phyloP scores from a whole-genome alignment of 2,329 filamentous ascomycete species.

The Sporothrix globosa region DNA sequence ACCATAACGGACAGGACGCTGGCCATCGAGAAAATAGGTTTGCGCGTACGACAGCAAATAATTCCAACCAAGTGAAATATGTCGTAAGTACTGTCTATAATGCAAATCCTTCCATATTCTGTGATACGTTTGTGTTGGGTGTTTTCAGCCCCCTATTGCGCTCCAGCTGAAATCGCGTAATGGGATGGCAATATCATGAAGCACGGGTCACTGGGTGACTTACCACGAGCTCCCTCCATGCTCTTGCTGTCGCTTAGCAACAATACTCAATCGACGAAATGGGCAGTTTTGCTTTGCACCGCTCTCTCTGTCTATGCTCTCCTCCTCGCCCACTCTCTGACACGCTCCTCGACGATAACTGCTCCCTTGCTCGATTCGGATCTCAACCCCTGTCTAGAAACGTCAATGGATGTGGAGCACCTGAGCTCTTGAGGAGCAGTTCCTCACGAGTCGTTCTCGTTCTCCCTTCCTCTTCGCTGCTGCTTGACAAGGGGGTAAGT shows the following conservation, averaged over 20 bases:
- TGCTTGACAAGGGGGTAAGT: background rate
- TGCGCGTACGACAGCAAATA: background rate
- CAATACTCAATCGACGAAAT: background rate
- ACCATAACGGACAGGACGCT: background rate
- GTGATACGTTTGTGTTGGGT: background rate
- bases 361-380: constrained; percentile 1
- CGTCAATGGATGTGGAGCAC: constrained; percentile 1
- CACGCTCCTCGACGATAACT: background rate
- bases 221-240: background rate
- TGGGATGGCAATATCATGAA: background rate
- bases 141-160: background rate
- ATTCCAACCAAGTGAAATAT: background rate
- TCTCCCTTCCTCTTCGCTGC: constrained; percentile 1
- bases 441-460: background rate
- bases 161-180: constrained; percentile 16
- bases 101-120: background rate
- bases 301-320: background rate
- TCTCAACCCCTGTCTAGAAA: constrained; percentile 16
- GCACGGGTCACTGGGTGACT: background rate
- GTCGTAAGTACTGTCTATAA: background rate
- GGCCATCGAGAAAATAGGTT: constrained; percentile 1
- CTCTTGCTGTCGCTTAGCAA: background rate
- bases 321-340: background rate
- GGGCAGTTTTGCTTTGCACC: background rate
- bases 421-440: background rate